Percentiles rank a stretch among this genome's conserved stretches.
These are phyloP conservation scores for Curvularia sp. DNA, from an alignment of 2,329 filamentous ascomycete genomes.

Conservation along the genomic window DNA sequence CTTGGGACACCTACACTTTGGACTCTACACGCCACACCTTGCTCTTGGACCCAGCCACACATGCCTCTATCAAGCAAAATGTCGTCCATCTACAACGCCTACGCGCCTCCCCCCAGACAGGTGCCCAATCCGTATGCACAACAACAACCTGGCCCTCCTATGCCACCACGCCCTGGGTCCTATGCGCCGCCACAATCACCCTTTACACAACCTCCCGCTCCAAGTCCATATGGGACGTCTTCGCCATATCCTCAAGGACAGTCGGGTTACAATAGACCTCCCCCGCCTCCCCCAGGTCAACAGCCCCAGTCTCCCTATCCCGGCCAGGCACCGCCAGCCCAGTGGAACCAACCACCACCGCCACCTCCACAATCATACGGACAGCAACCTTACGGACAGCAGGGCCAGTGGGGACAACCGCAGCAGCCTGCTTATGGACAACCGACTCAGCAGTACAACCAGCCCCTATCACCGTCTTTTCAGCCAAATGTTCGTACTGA, in stretches of 20 bases:
- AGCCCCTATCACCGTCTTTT: conserved; percentile 17
- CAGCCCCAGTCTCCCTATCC: conserved; percentile 29
- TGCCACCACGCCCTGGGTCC: conserved; percentile 48
- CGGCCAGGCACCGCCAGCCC: conserved; percentile 29
- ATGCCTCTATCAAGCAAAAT: conserved; percentile 42
- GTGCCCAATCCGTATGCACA: conserved; percentile 41
- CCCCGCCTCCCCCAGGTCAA: conserved; percentile 43
- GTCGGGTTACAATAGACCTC: conserved; percentile 45
- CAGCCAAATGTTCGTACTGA: conserved; percentile 33
- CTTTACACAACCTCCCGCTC: conserved; percentile 50
- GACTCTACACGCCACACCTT: conserved; percentile 21
- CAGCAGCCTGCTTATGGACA: conserved; percentile 47
- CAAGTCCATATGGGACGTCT: conserved; percentile 48
- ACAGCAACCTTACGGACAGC: conserved; percentile 40
- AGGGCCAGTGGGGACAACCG: conserved; percentile 44
- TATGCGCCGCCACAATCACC: conserved; percentile 53
- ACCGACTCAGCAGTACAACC: conserved; percentile 12
- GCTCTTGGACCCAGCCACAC: conserved; percentile 28
- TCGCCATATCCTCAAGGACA: conserved; percentile 49
- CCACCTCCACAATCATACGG: conserved; percentile 45
- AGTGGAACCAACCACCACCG: conserved; percentile 34
- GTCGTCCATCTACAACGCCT: conserved; percentile 40
- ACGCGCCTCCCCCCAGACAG: conserved; percentile 39
- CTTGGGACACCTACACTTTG: conserved; percentile 14
- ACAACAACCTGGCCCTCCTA: conserved; percentile 35